A percentile compares a stretch with the other conserved stretches of the same genome.
Conservation (phyloP, 805 yeast genomes). For the Wickerhamiella azyma region DNA sequence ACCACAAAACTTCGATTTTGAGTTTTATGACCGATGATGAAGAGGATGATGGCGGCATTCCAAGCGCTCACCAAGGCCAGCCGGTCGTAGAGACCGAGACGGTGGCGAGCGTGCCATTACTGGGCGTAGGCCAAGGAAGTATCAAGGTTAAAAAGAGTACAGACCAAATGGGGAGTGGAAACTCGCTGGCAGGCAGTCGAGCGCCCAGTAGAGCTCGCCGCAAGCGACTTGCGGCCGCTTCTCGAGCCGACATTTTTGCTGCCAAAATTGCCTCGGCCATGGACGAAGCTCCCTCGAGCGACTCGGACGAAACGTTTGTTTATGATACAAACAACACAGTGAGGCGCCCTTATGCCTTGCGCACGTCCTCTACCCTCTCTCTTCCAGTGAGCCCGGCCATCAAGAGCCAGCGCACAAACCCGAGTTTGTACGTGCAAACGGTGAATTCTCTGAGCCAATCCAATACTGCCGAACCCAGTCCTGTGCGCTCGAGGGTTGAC, state of each 20-base stretch:
- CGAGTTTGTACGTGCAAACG: slow-evolving; percentile 4
- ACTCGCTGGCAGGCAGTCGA: slow-evolving; percentile 4
- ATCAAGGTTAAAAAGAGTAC: slow-evolving; percentile 20
- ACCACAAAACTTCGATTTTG: background rate
- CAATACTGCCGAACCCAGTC: slow-evolving; percentile 4
- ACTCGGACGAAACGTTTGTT: slow-evolving; percentile 92
- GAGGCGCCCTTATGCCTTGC: slow-evolving; percentile 16
- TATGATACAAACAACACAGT: slow-evolving; percentile 42
- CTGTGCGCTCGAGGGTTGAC: background rate
- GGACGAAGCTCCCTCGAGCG: slow-evolving; percentile 67
- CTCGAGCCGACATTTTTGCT: slow-evolving; percentile 87
- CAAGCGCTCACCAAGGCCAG: slow-evolving; percentile 4
- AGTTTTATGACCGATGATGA: slow-evolving; percentile 2
- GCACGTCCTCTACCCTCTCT: slow-evolving; percentile 14
- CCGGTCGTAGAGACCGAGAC: slow-evolving; percentile 44
- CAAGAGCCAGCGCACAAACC: slow-evolving; percentile 1
- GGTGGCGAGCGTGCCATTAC: slow-evolving; percentile 35
- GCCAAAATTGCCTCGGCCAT: slow-evolving; percentile 91
- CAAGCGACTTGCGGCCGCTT: slow-evolving; percentile 33
- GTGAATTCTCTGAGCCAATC: background rate
- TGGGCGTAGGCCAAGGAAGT: slow-evolving; percentile 21
- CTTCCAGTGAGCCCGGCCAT: slow-evolving; percentile 8
- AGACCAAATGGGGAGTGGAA: slow-evolving; percentile 17
- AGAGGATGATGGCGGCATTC: background rate
- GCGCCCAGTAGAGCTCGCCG: slow-evolving; percentile 25